Evolutionary conservation across 345 rosid species (phyloP).

Genomic region (Brassica carinata): DNA sequence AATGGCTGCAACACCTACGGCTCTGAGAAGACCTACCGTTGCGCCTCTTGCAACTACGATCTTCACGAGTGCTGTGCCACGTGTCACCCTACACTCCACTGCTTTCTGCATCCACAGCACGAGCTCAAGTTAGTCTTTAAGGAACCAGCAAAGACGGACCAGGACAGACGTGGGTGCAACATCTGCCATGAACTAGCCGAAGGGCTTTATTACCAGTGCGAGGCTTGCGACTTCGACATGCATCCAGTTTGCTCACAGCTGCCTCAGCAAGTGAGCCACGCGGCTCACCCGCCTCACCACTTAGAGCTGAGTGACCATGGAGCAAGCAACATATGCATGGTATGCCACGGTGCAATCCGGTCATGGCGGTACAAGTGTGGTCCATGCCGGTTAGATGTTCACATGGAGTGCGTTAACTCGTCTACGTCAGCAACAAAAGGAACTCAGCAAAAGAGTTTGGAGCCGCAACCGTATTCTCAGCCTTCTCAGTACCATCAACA

Average conservation of each 20-base stretch:
- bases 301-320: background rate
- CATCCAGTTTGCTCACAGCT: background rate
- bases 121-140: background rate
- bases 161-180: background rate
- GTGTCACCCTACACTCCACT: background rate
- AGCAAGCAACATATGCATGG: background rate
- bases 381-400: background rate
- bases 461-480: background rate
- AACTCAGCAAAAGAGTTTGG: background rate
- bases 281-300: background rate
- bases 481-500: background rate
- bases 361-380: background rate
- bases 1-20: slow-evolving; percentile 43
- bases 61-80: slow-evolving; percentile 48
- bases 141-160: background rate
- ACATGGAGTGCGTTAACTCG: background rate
- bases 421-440: background rate
- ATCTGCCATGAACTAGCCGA: background rate
- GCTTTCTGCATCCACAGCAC: background rate
- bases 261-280: background rate
- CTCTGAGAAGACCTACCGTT: slow-evolving; percentile 28
- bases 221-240: background rate
- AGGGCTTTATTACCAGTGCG: background rate
- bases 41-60: slow-evolving; percentile 35
- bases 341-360: background rate